phyloP scores from a whole-genome alignment of 805 yeast genomes.

The Saturnispora besseyi region DNA sequence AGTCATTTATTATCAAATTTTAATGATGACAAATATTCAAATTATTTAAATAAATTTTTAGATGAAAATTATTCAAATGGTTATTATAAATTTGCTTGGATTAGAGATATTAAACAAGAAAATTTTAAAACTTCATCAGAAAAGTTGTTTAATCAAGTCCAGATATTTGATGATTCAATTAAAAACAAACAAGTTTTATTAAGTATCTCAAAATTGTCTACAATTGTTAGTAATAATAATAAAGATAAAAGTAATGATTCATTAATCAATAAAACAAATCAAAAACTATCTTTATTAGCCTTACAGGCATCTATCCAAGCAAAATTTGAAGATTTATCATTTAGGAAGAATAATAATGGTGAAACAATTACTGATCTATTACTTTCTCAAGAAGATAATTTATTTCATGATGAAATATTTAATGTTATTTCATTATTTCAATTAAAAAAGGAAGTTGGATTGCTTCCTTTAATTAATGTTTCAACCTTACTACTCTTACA shows the following conservation, averaged over 20 bases:
- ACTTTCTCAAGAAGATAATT: not conserved
- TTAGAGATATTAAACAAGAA: constrained; percentile 46
- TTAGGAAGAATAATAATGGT: not conserved
- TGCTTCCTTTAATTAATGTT: not conserved
- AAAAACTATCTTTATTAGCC: not conserved
- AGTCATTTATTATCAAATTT: constrained; percentile 49
- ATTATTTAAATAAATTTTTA: constrained; percentile 45
- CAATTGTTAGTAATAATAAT: constrained; percentile 33
- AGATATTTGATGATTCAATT: constrained; percentile 32
- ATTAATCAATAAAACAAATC: not conserved
- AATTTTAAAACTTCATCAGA: constrained; percentile 43
- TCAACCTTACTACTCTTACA: not conserved
- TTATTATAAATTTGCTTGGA: constrained; percentile 61
- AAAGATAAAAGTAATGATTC: constrained; percentile 11
- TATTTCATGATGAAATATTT: not conserved
- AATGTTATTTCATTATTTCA: not conserved
- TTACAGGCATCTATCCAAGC: not conserved
- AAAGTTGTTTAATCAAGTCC: constrained; percentile 35
- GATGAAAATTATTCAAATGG: constrained; percentile 26
- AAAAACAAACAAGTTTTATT: constrained; percentile 43
- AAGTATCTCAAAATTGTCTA: constrained; percentile 64
- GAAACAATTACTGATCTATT: not conserved
- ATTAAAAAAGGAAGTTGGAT: not conserved
- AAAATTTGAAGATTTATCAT: constrained; percentile 1
- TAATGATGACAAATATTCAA: constrained; percentile 35